Conservation (phyloP, 345 rosid species). For the Lepidium sativum region DNA sequence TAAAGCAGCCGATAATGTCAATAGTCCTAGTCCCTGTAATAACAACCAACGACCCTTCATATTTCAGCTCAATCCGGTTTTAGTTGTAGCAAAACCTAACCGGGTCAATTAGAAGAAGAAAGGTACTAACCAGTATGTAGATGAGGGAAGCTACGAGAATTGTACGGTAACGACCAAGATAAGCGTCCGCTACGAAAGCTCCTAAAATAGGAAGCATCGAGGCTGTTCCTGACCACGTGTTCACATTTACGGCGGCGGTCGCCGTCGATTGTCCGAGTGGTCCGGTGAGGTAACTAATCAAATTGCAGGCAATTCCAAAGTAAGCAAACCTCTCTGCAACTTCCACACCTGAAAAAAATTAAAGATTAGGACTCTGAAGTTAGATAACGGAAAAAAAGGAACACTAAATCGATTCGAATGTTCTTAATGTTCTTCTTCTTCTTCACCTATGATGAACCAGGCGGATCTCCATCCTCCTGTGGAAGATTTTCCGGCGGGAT, state of each 20-base stretch:
- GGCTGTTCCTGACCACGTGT: constrained; percentile 41
- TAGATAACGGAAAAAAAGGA: background rate
- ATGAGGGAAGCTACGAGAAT: constrained; percentile 32
- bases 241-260: constrained; percentile 43
- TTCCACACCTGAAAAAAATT: constrained; percentile 27
- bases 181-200: constrained; percentile 43
- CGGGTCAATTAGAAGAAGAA: background rate
- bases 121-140: constrained; percentile 31
- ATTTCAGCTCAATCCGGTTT: background rate
- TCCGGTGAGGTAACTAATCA: constrained; percentile 40
- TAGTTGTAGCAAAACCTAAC: background rate
- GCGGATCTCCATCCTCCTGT: constrained; percentile 29
- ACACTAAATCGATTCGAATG: background rate
- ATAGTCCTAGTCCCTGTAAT: constrained; percentile 45
- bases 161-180: constrained; percentile 45
- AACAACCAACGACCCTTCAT: background rate
- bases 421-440: background rate
- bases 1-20: constrained; percentile 56
- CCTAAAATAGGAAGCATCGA: constrained; percentile 38
- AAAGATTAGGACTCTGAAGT: background rate
- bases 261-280: too few relatives aligned
- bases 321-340: constrained; percentile 45
- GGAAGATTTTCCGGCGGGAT: too few relatives aligned
- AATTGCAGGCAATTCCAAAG: constrained; percentile 34
- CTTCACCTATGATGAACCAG: constrained; percentile 22